Base-by-base conservation (phyloP, 177 flowering plant species). In the Tripterygium wilfordii region DNA sequence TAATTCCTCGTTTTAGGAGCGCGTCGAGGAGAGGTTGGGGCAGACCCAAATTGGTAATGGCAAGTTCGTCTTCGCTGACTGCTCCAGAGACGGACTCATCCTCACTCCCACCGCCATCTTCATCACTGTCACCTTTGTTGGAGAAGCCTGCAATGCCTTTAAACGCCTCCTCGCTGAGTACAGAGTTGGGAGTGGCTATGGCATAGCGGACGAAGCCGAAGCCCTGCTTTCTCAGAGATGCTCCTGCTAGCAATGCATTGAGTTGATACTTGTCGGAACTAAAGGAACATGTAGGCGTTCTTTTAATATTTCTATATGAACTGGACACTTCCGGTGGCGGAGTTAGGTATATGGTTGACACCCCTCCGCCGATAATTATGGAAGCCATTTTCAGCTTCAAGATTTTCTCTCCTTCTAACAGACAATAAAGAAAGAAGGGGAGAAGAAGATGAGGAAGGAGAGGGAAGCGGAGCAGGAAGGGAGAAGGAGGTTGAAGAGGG, bases 141-240 rank as follows among this genome's bases (percentile, higher is more conserved):
- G 68, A 41, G 54, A 79, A 73, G 8, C 63, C 70, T 2, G 77
- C 78, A 9, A 87, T 56, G 12, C 90, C 75, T 51, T 77, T 88
- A 56, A 92, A 92, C 12, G 95, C 95, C 68, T 81, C 88, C 49
- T 89, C 97, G 38, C 89, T 92, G 49, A 84, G 66, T 8, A 89
- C 70, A n/a, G 77, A 76, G 54, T 89, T 89, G 8, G 95, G 84
- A 0, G 91, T 82, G 1, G 82, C 89, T 19, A 84, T 62, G 0
- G 95, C 96, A 0, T 71, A 69, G 17, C n/a, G n/a, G 83, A 51
- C 31, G 58, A 37, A 19, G 63, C 43, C n/a, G n/a, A n/a, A n/a
- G n/a, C n/a, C n/a, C n/a, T n/a, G n/a, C n/a, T n/a, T n/a, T n/a
- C n/a, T n/a, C n/a, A n/a, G n/a, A n/a, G n/a, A n/a, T n/a, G n/a